Evolutionary conservation across 2,329 filamentous ascomycete species (phyloP).

Genomic region (Aspergillus transmontanensis): DNA sequence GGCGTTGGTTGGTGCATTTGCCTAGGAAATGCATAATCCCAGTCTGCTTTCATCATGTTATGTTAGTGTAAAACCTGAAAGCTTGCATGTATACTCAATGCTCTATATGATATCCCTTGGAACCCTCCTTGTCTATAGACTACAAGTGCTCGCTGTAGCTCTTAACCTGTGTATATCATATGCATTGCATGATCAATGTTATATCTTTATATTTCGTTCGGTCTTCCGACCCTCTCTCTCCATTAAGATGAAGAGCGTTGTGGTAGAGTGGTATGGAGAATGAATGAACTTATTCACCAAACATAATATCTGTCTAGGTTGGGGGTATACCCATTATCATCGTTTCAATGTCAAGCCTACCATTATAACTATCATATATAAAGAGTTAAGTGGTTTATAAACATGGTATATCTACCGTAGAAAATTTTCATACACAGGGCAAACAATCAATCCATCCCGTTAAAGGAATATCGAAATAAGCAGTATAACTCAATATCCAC

Average conservation of each 20-base stretch:
- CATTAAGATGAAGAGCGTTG: background rate
- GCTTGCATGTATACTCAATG: background rate
- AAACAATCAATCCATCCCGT: no score
- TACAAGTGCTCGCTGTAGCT: background rate
- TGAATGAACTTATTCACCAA: background rate
- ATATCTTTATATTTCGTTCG: background rate
- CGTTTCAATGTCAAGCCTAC: no score
- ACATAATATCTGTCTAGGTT: background rate
- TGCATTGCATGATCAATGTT: background rate
- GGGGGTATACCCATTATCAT: no score
- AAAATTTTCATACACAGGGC: no score
- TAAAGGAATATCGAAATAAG: no score
- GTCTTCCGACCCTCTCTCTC: background rate
- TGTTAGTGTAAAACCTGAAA: background rate
- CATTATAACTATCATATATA: no score
- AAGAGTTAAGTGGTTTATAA: no score
- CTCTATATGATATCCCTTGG: background rate
- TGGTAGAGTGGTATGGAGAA: background rate
- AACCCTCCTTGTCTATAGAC: background rate
- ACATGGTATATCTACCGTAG: no score
- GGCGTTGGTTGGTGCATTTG: slow-evolving; percentile 70
- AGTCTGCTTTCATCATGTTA: background rate
- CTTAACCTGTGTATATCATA: background rate
- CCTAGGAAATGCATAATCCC: slow-evolving; percentile 37
- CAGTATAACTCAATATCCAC: no score